These are phyloP conservation scores for Annulohypoxylon nitens DNA, from an alignment of 495 filamentous ascomycete species.

Conservation along the genomic window DNA sequence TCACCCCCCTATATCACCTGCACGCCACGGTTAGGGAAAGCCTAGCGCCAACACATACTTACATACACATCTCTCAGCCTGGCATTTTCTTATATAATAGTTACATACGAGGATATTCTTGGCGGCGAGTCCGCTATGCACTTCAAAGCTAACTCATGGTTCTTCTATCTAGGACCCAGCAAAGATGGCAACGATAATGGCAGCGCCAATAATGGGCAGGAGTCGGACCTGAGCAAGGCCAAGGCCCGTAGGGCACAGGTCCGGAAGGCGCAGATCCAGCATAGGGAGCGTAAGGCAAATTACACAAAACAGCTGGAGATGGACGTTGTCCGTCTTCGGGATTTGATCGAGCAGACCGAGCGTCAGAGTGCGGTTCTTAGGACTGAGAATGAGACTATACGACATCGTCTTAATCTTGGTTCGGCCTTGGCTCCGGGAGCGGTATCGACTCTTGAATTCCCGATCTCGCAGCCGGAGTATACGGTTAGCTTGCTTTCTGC, in stretches of 20 bases:
- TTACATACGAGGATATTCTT: not conserved
- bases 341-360: conserved; percentile 57
- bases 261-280: conserved; percentile 64
- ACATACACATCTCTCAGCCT: not conserved
- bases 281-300: conserved; percentile 66
- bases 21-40: not conserved
- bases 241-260: conserved; percentile 63
- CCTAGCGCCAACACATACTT: not conserved
- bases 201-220: not conserved
- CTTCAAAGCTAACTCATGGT: conserved; percentile 26
- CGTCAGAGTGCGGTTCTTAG: conserved; percentile 41
- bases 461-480: conserved; percentile 31
- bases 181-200: conserved; percentile 10
- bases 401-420: not conserved
- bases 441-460: not conserved
- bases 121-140: conserved; percentile 2
- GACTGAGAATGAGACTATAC: conserved; percentile 57
- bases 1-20: not conserved
- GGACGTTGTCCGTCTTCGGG: conserved; percentile 59
- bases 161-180: conserved; percentile 30
- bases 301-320: conserved; percentile 65
- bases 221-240: conserved; percentile 45
- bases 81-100: not conserved
- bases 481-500: conserved; percentile 53
- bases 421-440: conserved; percentile 3